These are phyloP conservation scores for Monascus purpureus DNA, from an alignment of 495 filamentous ascomycete genomes.

Conservation along the genomic window DNA sequence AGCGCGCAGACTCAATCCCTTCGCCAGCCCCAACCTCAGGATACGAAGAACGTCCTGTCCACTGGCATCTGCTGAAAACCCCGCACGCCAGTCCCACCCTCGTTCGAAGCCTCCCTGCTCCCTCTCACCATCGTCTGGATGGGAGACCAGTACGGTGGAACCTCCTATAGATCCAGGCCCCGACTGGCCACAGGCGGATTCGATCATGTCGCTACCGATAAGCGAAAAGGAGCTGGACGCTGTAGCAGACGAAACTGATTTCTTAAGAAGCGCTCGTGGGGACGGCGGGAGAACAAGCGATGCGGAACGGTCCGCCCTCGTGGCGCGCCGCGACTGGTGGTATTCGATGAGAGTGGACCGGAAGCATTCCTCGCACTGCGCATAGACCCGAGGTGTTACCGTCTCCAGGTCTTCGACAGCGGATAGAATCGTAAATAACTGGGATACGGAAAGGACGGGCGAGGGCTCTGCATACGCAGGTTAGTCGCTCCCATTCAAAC, in stretches of 20 bases:
- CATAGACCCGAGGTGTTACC: constrained; percentile 53
- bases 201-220: constrained; percentile 58
- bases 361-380: constrained; percentile 58
- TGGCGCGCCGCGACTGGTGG: constrained; percentile 33
- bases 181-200: constrained; percentile 30
- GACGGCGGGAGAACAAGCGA: constrained; percentile 21
- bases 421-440: constrained; percentile 63
- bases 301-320: constrained; percentile 23
- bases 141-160: constrained; percentile 39
- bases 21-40: constrained; percentile 60
- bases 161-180: constrained; percentile 38
- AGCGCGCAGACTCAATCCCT: constrained; percentile 31
- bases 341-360: constrained; percentile 30
- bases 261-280: constrained; percentile 51
- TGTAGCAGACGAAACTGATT: constrained; percentile 45
- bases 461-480: constrained; percentile 18
- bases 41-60: constrained; percentile 56
- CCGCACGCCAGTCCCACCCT: constrained; percentile 78
- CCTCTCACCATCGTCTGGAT: constrained; percentile 9
- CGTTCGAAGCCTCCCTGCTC: constrained; percentile 31
- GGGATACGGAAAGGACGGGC: constrained; percentile 32
- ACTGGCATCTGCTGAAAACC: constrained; percentile 38
- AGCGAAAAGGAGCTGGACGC: constrained; percentile 49
- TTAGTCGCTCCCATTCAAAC: constrained; percentile 3
- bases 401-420: constrained; percentile 74